phyloP scores from a whole-genome alignment of 2,329 filamentous ascomycete species.

The Paracoccidioides lutzii region DNA sequence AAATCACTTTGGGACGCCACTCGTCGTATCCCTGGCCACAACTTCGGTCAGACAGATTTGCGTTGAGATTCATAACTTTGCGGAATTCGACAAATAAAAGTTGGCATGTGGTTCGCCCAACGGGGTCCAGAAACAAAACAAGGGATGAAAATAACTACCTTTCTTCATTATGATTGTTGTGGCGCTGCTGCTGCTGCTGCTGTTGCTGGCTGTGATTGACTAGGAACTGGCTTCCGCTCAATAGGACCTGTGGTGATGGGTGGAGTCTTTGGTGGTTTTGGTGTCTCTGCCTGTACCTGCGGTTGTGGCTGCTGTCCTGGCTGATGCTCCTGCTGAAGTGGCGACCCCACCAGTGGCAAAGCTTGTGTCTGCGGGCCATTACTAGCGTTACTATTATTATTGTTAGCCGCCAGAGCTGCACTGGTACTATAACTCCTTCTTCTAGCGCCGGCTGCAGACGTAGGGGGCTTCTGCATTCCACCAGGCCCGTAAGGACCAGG shows the following conservation, averaged over 20 bases:
- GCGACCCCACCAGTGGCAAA: constrained; percentile 21
- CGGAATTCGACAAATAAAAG: too few relatives aligned
- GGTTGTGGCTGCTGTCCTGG: constrained; percentile 6
- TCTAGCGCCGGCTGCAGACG: constrained; percentile 23
- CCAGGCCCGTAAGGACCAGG: constrained; percentile 34
- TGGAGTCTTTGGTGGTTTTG: constrained; percentile 29
- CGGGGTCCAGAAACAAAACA: too few relatives aligned
- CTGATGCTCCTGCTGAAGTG: constrained; percentile 20
- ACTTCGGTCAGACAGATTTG: too few relatives aligned
- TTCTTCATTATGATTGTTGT: too few relatives aligned
- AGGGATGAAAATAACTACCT: too few relatives aligned
- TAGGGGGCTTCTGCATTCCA: constrained; percentile 29
- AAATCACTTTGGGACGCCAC: too few relatives aligned
- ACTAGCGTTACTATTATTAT: background rate
- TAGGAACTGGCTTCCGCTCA: constrained; percentile 45
- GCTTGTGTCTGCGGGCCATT: background rate
- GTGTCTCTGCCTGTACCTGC: constrained; percentile 25
- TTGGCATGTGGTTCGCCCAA: too few relatives aligned
- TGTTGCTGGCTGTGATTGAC: constrained; percentile 31
- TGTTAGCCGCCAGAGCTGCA: constrained; percentile 14
- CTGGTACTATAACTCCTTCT: constrained; percentile 34
- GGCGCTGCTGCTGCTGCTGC: too few relatives aligned
- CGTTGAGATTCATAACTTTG: too few relatives aligned
- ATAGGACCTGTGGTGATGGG: constrained; percentile 33
- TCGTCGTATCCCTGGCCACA: too few relatives aligned